These are phyloP conservation scores for Solanum medicagineum DNA, from an alignment of 257 asterid species.

Conservation along the genomic window DNA sequence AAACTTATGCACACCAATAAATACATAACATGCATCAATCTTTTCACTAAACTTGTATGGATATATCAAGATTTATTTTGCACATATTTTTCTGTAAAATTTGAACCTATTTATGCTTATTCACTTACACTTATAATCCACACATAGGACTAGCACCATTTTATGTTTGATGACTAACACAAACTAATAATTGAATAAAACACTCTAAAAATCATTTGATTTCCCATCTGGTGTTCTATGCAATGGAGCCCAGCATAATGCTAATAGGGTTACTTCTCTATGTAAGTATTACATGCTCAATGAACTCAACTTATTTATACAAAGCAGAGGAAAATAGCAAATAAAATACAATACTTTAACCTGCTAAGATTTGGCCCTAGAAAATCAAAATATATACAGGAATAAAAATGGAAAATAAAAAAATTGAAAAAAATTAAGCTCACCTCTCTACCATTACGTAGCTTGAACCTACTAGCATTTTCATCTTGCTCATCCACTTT, in stretches of 20 bases:
- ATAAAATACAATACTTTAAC: neutral
- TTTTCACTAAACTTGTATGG: neutral
- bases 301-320: neutral
- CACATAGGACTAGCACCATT: neutral
- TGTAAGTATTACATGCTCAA: neutral
- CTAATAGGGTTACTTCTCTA: neutral
- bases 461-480: conserved; percentile 38
- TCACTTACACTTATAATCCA: neutral
- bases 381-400: neutral
- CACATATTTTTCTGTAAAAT: neutral
- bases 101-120: neutral
- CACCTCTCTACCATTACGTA: conserved; percentile 81
- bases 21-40: neutral
- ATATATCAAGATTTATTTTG: neutral
- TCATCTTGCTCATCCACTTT: conserved; percentile 18
- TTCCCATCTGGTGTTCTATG: neutral
- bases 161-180: neutral
- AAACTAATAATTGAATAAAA: neutral
- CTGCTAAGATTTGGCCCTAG: neutral
- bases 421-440: neutral
- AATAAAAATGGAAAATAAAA: neutral
- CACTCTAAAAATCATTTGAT: neutral
- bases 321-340: neutral
- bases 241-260: neutral
- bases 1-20: neutral